A percentile compares a stretch with the other conserved stretches of the same genome.
These are phyloP conservation scores for Lecanicillium sp. DNA, from an alignment of 2,329 filamentous ascomycete species.

Conservation along the genomic window DNA sequence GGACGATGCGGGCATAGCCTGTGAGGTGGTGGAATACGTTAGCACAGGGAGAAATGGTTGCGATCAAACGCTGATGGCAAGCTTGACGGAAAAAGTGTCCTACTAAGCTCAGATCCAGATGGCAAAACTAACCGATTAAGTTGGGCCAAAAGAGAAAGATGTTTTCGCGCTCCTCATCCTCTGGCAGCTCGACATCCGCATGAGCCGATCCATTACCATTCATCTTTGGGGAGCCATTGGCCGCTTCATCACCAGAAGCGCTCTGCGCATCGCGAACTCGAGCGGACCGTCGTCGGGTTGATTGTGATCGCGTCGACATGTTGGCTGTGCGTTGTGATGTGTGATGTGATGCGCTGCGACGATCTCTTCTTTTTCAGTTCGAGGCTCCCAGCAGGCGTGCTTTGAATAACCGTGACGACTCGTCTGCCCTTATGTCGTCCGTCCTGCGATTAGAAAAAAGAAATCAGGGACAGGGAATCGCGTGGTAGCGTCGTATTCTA, in stretches of 20 bases:
- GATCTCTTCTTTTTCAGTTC: not conserved
- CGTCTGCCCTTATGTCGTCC: too few relatives aligned
- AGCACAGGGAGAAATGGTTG: constrained; percentile 11
- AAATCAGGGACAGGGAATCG: too few relatives aligned
- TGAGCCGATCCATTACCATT: constrained; percentile 39
- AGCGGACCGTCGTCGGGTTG: constrained; percentile 29
- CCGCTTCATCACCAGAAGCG: constrained; percentile 4
- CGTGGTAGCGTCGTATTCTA: too few relatives aligned
- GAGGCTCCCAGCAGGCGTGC: too few relatives aligned
- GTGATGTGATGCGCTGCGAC: not conserved
- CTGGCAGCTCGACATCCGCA: constrained; percentile 21
- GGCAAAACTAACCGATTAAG: constrained; percentile 56
- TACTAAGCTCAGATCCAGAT: not conserved
- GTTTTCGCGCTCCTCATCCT: constrained; percentile 49
- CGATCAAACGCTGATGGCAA: not conserved
- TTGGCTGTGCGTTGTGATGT: constrained; percentile 6
- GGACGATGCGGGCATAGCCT: constrained; percentile 72
- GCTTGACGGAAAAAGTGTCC: not conserved
- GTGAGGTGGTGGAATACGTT: constrained; percentile 2
- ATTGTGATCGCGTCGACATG: constrained; percentile 31
- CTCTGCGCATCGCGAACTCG: constrained; percentile 17
- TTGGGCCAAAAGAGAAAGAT: constrained; percentile 79
- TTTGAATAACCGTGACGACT: too few relatives aligned
- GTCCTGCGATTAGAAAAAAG: too few relatives aligned
- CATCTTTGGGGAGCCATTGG: constrained; percentile 17